Conservation (phyloP, 306 rosid genomes). For the Medicago arabica region DNA sequence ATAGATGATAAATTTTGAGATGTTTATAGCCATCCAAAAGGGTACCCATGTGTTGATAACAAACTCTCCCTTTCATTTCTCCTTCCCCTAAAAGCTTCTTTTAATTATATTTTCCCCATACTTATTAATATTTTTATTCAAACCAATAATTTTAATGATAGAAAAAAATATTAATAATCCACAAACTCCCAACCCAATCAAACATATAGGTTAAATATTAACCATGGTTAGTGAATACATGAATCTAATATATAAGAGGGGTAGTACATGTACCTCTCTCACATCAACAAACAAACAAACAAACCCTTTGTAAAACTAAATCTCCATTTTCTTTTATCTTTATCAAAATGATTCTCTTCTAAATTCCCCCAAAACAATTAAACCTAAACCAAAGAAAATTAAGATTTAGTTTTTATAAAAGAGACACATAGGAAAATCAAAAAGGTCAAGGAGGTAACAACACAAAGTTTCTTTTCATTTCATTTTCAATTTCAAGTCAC, state of each 20-base stretch:
- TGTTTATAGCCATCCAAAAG: not conserved
- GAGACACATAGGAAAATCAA: not conserved
- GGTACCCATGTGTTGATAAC: conserved; percentile 27
- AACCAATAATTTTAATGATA: too few species aligned
- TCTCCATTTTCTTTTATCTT: conserved; percentile 27
- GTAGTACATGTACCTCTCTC: not conserved
- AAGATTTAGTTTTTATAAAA: not conserved
- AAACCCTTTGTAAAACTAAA: conserved; percentile 31
- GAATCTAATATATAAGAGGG: conserved; percentile 22
- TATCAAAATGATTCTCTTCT: conserved; percentile 25
- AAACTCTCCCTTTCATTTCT: not conserved
- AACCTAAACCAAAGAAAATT: not conserved
- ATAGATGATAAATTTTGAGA: conserved; percentile 8
- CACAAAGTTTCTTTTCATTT: conserved; percentile 14
- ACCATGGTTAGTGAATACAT: conserved; percentile 48
- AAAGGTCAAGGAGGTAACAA: conserved; percentile 42
- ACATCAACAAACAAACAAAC: conserved; percentile 36
- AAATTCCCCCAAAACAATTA: conserved; percentile 29
- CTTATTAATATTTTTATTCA: not conserved
- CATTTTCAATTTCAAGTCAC: not conserved
- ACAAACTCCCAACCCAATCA: conserved; percentile 43
- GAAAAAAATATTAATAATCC: not conserved
- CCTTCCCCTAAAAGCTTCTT: not conserved
- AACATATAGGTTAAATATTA: conserved; percentile 45
- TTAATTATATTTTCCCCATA: not conserved